Evolutionary conservation across 208 protist species (phyloP), one percentile per base, ranked within the genome.

Genomic region (Trypanosoma vivax): DNA sequence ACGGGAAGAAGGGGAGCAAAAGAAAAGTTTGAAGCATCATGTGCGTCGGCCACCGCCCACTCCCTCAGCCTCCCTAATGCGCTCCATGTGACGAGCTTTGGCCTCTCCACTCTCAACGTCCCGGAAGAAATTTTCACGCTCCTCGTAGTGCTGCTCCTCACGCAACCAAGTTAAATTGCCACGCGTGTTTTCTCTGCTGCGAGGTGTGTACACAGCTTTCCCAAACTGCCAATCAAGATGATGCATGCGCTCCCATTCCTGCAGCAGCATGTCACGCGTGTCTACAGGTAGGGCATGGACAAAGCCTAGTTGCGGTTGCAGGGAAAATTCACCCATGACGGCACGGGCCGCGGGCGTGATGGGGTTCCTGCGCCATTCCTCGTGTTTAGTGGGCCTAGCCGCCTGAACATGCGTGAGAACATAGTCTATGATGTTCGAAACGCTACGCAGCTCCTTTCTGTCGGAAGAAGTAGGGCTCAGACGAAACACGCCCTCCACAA

Each of bases 221-320:
- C 89, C 89, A 48, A 96, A 96, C 67, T 96, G 89, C 83, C 83
- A 93, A 53, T 96, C 83, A 0, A 92, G 59, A 68, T 92, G 83
- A 48, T 91, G 83, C 69, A 84, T 77, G 19, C 83, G 73, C 68
- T 92, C 85, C 89, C 89, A 96, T 65, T 91, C 85, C 43, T 71
- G 79, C 64, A 92, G 66, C 5, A 93, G 43, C 16, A 31, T 48
- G 38, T 93, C 83, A 11, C 85, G 75, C 45, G 76, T 78, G 70
- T 92, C 83, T 9, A 70, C 79, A 0, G 89, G 89, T 21, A 96
- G 60, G 7, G 85, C 89, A 47, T 92, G 86, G 42, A 69, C 58
- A 57, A 86, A 93, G 53, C 89, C 89, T 4, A 93, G 60, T 70
- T 88, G 50, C 25, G 89, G 89, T 70, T 96, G 85, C 47, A 96